These are phyloP conservation scores for Penicillium aurantiogriseum DNA, from an alignment of 2,329 filamentous ascomycete species.

Conservation along the genomic window DNA sequence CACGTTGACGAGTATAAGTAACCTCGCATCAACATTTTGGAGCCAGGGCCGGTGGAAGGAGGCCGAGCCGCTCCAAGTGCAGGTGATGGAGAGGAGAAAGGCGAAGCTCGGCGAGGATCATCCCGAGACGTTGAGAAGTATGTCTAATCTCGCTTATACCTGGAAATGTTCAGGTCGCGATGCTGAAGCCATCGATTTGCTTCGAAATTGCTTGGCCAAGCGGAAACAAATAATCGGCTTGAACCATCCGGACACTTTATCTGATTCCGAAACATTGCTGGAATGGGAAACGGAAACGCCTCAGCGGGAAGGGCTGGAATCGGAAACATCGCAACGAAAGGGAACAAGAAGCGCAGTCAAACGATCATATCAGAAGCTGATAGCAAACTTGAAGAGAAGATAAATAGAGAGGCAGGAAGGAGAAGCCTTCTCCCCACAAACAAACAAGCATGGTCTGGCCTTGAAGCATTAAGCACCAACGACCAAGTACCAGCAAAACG, in stretches of 20 bases:
- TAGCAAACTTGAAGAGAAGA: too few species aligned
- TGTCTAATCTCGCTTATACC: not conserved
- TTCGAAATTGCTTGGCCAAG: not conserved
- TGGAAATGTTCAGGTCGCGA: conserved; percentile 1
- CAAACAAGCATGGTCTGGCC: too few species aligned
- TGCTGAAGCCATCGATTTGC: conserved; percentile 1
- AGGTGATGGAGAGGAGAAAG: not conserved
- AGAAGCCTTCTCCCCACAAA: too few species aligned
- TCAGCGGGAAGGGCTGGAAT: too few species aligned
- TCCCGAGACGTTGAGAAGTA: not conserved
- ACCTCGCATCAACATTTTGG: too few species aligned
- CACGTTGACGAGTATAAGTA: not conserved
- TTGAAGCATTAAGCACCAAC: too few species aligned
- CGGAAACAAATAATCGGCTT: not conserved
- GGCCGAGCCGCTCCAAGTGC: too few species aligned
- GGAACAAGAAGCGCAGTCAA: too few species aligned
- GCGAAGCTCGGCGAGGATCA: not conserved
- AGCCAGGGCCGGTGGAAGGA: not conserved
- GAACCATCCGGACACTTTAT: not conserved
- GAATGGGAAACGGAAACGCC: not conserved
- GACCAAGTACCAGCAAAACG: too few species aligned
- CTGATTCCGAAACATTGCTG: not conserved
- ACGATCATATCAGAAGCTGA: too few species aligned
- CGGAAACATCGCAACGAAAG: too few species aligned
- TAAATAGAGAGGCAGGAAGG: too few species aligned